These are phyloP conservation scores for Phytopythium litorale DNA, from an alignment of 352 stramenopile species.

Conservation along the genomic window DNA sequence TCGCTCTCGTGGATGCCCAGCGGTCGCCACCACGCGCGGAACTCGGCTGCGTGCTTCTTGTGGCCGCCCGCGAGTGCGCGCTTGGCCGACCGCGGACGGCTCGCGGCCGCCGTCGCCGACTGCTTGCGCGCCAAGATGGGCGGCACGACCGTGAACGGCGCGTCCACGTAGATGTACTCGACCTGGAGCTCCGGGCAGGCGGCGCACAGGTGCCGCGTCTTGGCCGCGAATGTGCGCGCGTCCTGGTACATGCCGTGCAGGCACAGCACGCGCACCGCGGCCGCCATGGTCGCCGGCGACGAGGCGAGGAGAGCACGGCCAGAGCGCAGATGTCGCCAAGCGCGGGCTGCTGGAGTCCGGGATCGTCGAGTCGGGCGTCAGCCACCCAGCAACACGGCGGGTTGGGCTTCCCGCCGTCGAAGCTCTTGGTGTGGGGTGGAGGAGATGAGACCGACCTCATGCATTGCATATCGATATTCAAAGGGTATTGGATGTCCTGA, in stretches of 20 bases:
- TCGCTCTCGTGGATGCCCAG: constrained; percentile 46
- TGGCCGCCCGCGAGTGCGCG: constrained; percentile 6
- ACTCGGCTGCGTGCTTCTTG: constrained; percentile 53
- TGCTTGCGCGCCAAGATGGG: constrained; percentile 56
- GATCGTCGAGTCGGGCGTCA: too few relatives aligned
- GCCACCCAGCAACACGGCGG: too few relatives aligned
- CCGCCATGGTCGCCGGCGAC: constrained; percentile 6
- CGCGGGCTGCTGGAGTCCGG: too few relatives aligned
- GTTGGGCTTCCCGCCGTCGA: too few relatives aligned
- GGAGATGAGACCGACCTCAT: too few relatives aligned
- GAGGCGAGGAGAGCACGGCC: not conserved
- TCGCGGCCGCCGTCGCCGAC: constrained; percentile 1
- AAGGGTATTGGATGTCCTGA: too few relatives aligned
- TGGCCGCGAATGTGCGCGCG: constrained; percentile 51
- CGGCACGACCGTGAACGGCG: constrained; percentile 66
- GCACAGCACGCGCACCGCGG: constrained; percentile 48
- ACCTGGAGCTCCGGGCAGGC: constrained; percentile 19
- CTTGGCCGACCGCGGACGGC: constrained; percentile 4
- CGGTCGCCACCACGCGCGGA: constrained; percentile 75
- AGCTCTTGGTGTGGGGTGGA: too few relatives aligned
- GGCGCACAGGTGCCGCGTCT: constrained; percentile 58
- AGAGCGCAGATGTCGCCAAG: not conserved
- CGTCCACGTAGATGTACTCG: constrained; percentile 74
- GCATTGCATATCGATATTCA: too few relatives aligned
- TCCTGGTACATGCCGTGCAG: constrained; percentile 88